These are phyloP conservation scores for Fusarium sp. DNA, from an alignment of 2,329 filamentous ascomycete genomes.

Conservation along the genomic window DNA sequence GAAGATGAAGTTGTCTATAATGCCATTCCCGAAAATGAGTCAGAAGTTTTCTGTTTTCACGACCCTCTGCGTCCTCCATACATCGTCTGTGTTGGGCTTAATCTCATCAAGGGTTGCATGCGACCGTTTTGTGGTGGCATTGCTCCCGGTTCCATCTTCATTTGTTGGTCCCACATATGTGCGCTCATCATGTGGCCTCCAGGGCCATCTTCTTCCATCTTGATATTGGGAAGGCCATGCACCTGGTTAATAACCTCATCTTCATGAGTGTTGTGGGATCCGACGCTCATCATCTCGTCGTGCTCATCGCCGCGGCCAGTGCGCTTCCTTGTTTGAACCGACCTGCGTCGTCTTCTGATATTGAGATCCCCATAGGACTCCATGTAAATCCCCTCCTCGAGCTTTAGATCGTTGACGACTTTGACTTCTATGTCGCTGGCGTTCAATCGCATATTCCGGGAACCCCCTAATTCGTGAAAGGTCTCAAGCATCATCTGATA, in stretches of 20 bases:
- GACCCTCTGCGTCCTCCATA: conserved; percentile 39
- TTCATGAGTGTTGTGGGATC: conserved; percentile 48
- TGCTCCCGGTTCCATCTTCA: conserved; percentile 44
- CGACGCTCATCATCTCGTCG: conserved; percentile 53
- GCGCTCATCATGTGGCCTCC: conserved; percentile 43
- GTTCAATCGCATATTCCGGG: conserved; percentile 59
- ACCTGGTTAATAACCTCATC: conserved; percentile 51
- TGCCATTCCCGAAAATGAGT: conserved; percentile 20
- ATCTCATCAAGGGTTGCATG: conserved; percentile 35
- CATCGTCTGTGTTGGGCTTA: conserved; percentile 34
- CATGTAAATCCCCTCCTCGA: conserved; percentile 52
- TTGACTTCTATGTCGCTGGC: conserved; percentile 60
- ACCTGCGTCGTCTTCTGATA: conserved; percentile 54
- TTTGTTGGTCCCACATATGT: conserved; percentile 44
- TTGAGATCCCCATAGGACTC: conserved; percentile 51
- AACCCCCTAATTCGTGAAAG: conserved; percentile 62
- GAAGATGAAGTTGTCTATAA: conserved; percentile 49
- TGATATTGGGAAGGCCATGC: conserved; percentile 34
- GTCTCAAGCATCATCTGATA: conserved; percentile 54
- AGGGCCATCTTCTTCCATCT: conserved; percentile 41
- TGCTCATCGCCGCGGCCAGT: conserved; percentile 32
- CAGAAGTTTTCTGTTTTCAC: conserved; percentile 5
- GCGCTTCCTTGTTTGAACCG: conserved; percentile 47
- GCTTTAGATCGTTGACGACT: conserved; percentile 56
- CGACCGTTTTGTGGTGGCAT: conserved; percentile 35